A percentile compares a stretch with the other conserved stretches of the same genome.
Evolutionary conservation across 805 yeast species (phyloP).

Genomic region (Suhomyces canberraensis): DNA sequence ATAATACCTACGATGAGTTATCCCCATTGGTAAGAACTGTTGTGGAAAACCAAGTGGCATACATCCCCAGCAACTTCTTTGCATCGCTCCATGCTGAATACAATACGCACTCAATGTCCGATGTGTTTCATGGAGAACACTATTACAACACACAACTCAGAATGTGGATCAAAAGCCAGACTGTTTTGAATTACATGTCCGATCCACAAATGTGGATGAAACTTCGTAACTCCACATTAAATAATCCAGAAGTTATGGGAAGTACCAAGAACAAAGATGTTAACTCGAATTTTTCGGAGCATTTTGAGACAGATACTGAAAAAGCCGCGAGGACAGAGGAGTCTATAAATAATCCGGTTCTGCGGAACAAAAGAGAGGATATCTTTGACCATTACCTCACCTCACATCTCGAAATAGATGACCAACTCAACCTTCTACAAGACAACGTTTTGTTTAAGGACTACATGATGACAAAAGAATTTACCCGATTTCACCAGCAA

Average conservation of each 20-base stretch:
- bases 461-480: constrained; percentile 17
- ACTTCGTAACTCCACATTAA: neutral
- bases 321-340: no score
- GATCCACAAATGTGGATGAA: constrained; percentile 22
- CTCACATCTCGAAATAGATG: constrained; percentile 1
- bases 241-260: neutral
- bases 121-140: constrained; percentile 19
- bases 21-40: constrained; percentile 16
- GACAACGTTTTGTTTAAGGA: constrained; percentile 24
- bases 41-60: constrained; percentile 19
- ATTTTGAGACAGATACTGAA: no score
- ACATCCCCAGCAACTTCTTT: constrained; percentile 29
- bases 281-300: neutral
- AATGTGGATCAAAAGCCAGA: constrained; percentile 29
- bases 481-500: constrained; percentile 26
- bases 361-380: neutral
- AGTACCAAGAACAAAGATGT: neutral
- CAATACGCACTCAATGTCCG: constrained; percentile 17
- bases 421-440: constrained; percentile 16
- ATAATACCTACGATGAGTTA: constrained; percentile 19
- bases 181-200: constrained; percentile 23
- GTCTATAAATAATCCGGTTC: no score
- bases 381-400: neutral
- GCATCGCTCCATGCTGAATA: constrained; percentile 29
- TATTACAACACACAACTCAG: constrained; percentile 30